Conservation (phyloP, 2,329 filamentous ascomycete species). For the Exophiala oligosperma region DNA sequence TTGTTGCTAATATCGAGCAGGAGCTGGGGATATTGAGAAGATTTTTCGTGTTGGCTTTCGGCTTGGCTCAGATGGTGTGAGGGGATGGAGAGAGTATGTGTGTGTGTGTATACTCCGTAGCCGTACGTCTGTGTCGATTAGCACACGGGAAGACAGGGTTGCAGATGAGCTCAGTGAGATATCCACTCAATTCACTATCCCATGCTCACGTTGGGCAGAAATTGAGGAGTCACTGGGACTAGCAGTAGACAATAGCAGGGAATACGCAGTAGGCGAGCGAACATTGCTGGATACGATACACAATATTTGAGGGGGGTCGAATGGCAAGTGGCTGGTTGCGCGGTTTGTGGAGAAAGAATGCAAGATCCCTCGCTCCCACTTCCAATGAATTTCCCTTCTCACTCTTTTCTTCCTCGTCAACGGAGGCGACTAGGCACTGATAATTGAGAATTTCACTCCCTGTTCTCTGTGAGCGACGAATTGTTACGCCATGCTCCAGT, state of each 20-base stretch:
- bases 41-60: no score
- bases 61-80: no score
- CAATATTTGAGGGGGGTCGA: not conserved
- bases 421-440: not conserved
- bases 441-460: not conserved
- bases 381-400: not conserved
- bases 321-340: not conserved
- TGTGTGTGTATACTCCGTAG: no score
- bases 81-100: no score
- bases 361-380: not conserved
- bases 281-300: no score
- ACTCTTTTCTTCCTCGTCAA: not conserved
- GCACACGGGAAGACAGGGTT: not conserved
- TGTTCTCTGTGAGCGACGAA: not conserved
- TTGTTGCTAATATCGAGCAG: no score
- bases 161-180: not conserved
- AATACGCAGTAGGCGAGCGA: no score
- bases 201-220: not conserved
- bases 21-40: no score
- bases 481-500: not conserved
- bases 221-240: no score
- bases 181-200: not conserved
- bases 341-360: not conserved
- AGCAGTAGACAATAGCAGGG: no score
- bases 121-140: no score